Percentiles rank a stretch among this genome's conserved stretches.
Conservation (phyloP, 202 grass and related monocot genomes). For the Tripidium arundinaceum region DNA sequence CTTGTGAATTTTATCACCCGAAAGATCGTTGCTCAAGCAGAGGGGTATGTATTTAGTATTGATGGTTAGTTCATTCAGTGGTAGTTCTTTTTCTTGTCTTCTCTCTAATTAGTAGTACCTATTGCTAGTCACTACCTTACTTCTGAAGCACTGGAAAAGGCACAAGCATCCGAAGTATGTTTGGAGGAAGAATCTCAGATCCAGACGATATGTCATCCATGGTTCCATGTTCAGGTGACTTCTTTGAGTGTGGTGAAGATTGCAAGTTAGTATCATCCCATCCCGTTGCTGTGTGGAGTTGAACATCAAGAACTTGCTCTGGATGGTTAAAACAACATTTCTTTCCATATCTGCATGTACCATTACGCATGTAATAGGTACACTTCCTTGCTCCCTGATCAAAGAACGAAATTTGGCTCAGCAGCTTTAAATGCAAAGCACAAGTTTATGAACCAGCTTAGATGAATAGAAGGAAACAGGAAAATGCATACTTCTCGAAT, state of each 20-base stretch:
- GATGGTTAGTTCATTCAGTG: background rate
- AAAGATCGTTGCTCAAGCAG: slow-evolving; percentile 21
- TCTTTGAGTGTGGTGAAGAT: slow-evolving; percentile 14
- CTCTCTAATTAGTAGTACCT: slow-evolving; percentile 25
- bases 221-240: slow-evolving; percentile 19
- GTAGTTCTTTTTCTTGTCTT: slow-evolving; percentile 26
- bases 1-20: slow-evolving; percentile 64
- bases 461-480: slow-evolving; percentile 6
- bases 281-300: slow-evolving; percentile 22
- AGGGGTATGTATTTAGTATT: slow-evolving; percentile 26
- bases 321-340: slow-evolving; percentile 46
- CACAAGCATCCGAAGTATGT: slow-evolving; percentile 43
- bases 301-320: slow-evolving; percentile 39
- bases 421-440: slow-evolving; percentile 10
- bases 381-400: slow-evolving; percentile 43
- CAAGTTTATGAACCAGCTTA: background rate
- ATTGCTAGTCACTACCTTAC: background rate
- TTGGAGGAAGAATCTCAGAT: slow-evolving; percentile 31
- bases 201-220: slow-evolving; percentile 7
- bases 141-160: slow-evolving; percentile 1
- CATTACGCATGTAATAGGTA: slow-evolving; percentile 41
- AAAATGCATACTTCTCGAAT: slow-evolving; percentile 39
- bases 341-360: slow-evolving; percentile 46
- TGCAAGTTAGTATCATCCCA: slow-evolving; percentile 36
- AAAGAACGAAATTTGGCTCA: background rate